Conservation (phyloP, 2,329 filamentous ascomycete species). For the Nigrospora osmanthi region DNA sequence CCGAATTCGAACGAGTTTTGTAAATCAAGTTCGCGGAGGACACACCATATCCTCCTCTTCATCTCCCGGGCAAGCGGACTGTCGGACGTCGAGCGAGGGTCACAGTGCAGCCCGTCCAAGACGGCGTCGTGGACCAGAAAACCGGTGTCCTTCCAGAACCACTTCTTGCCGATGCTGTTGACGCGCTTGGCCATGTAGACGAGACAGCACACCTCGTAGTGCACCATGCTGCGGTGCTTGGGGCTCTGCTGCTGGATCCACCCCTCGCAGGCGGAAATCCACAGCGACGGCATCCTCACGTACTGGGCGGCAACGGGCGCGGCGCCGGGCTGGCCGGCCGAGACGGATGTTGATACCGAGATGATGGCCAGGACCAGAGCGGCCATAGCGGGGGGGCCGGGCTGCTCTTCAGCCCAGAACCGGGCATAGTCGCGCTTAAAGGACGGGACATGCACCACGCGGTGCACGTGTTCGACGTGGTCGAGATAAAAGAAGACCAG, state of each 20-base stretch:
- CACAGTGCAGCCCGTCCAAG: conserved; percentile 13
- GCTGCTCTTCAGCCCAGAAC: conserved; percentile 7
- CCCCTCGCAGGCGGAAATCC: conserved; percentile 14
- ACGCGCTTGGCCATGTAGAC: conserved; percentile 16
- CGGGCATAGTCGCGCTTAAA: conserved; percentile 10
- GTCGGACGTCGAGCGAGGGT: conserved; percentile 4
- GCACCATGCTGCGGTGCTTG: conserved; percentile 11
- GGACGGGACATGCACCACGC: conserved; percentile 13
- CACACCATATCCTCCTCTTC: conserved; percentile 15
- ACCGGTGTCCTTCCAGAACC: conserved; percentile 17
- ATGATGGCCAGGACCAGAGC: conserved; percentile 21
- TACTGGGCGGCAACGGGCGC: conserved; percentile 4
- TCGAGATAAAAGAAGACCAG: conserved; percentile 27
- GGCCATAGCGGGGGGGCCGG: conserved; percentile 8
- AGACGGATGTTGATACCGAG: conserved; percentile 10
- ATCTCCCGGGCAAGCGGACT: conserved; percentile 12
- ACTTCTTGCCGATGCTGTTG: conserved; percentile 14
- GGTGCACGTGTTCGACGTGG: conserved; percentile 28
- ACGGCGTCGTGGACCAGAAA: conserved; percentile 16
- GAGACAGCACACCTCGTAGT: conserved; percentile 17
- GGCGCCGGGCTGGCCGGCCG: not conserved
- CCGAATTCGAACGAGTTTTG: conserved; percentile 16
- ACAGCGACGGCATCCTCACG: conserved; percentile 6
- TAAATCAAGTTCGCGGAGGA: conserved; percentile 15
- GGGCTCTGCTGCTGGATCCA: conserved; percentile 12